These are phyloP conservation scores for Boletus sp. DNA, from an alignment of 768 basidiomycete species.

Conservation along the genomic window DNA sequence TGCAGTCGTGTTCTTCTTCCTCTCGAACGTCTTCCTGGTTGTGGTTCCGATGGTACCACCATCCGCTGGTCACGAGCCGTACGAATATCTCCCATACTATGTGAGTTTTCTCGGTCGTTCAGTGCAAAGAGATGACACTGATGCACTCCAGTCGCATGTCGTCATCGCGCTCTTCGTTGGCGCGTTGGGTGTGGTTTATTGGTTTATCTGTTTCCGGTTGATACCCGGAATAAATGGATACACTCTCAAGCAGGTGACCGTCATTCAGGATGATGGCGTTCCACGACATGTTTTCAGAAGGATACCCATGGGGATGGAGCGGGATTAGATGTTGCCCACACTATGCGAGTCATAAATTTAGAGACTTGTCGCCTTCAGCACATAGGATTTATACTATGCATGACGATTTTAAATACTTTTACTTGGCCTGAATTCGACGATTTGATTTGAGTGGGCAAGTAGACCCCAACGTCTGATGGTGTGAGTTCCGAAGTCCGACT, in stretches of 20 bases:
- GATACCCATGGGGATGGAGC: constrained; percentile 21
- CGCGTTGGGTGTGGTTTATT: constrained; percentile 50
- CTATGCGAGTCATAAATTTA: neutral
- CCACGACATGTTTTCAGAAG: constrained; percentile 50
- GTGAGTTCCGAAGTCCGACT: constrained; percentile 9
- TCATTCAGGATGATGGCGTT: constrained; percentile 55
- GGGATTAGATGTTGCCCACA: neutral
- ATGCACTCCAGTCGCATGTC: constrained; percentile 44
- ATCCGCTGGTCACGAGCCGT: constrained; percentile 44
- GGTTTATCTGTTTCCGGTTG: constrained; percentile 52
- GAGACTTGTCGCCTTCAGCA: neutral
- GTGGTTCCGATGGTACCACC: constrained; percentile 64
- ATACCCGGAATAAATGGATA: constrained; percentile 49
- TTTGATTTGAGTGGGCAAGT: neutral
- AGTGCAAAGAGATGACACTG: neutral
- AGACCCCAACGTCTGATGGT: neutral
- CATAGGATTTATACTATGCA: neutral
- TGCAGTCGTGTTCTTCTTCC: constrained; percentile 51
- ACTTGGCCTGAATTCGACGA: neutral
- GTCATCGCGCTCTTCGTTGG: constrained; percentile 46
- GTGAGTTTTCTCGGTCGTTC: constrained; percentile 36
- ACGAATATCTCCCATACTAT: constrained; percentile 64
- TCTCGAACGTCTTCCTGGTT: constrained; percentile 65
- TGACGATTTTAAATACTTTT: neutral
- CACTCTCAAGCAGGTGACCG: constrained; percentile 43